phyloP scores from a whole-genome alignment of 2,329 filamentous ascomycete genomes.

The Myrmaecium sp. region DNA sequence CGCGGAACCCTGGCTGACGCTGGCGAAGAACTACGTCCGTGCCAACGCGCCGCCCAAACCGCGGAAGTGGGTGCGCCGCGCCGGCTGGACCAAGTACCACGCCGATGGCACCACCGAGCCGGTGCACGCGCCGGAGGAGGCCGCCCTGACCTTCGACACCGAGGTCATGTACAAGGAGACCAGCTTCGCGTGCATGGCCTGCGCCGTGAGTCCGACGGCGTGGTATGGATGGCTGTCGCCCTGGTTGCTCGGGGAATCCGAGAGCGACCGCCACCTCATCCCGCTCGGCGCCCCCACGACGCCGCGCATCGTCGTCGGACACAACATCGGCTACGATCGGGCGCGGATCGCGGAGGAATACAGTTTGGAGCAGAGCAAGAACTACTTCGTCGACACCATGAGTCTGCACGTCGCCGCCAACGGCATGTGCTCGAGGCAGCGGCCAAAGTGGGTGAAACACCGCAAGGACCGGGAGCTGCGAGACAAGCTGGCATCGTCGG shows the following conservation, averaged over 20 bases:
- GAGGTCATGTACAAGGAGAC: constrained; percentile 94
- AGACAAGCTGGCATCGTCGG: constrained; percentile 59
- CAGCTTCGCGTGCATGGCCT: constrained; percentile 91
- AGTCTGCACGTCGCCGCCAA: constrained; percentile 95
- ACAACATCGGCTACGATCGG: constrained; percentile 91
- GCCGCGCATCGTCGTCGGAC: constrained; percentile 69
- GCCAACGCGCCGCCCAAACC: constrained; percentile 40
- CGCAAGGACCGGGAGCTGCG: constrained; percentile 75
- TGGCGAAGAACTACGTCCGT: constrained; percentile 58
- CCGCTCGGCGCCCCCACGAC: constrained; percentile 63
- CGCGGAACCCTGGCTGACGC: constrained; percentile 64
- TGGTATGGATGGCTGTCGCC: constrained; percentile 98
- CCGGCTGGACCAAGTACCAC: constrained; percentile 92
- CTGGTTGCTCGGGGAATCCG: constrained; percentile 74
- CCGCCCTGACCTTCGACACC: constrained; percentile 81
- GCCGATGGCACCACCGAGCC: constrained; percentile 53
- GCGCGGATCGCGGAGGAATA: constrained; percentile 85
- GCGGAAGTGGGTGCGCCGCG: constrained; percentile 58
- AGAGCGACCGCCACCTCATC: constrained; percentile 63
- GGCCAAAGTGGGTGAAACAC: constrained; percentile 94
- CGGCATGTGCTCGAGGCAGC: constrained; percentile 93
- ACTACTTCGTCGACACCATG: constrained; percentile 92
- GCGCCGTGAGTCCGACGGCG: constrained; percentile 69
- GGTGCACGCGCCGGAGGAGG: constrained; percentile 61
- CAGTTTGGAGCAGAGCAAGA: constrained; percentile 61